These are phyloP conservation scores for Yamadazyma spencermartinsiae DNA, from an alignment of 1,139 yeast genomes.

Conservation along the genomic window DNA sequence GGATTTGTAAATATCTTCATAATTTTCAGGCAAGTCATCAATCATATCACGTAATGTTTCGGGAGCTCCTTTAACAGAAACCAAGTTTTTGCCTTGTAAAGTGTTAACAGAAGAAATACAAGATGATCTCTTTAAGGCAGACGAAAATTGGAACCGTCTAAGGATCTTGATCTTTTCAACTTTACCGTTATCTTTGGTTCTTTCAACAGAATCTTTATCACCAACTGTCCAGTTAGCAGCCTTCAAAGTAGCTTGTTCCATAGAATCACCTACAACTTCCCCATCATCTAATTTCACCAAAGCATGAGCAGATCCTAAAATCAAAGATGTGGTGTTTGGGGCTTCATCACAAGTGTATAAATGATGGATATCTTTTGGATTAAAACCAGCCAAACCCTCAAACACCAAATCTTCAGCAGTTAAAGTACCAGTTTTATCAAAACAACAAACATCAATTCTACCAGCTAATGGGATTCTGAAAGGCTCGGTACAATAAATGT, in stretches of 20 bases:
- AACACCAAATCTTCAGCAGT: constrained; percentile 96
- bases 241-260: constrained; percentile 94
- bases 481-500: constrained; percentile 96
- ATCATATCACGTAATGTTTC: constrained; percentile 88
- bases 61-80: constrained; percentile 99
- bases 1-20: constrained; percentile 84
- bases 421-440: constrained; percentile 97
- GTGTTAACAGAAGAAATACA: constrained; percentile 69
- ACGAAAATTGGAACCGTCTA: constrained; percentile 96
- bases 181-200: constrained; percentile 37
- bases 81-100: constrained; percentile 57
- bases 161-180: constrained; percentile 65
- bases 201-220: constrained; percentile 64
- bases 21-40: constrained; percentile 66
- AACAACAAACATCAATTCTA: constrained; percentile 96
- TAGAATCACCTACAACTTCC: constrained; percentile 97
- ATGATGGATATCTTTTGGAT: constrained; percentile 52
- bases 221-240: constrained; percentile 88
- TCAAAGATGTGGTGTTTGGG: constrained; percentile 68
- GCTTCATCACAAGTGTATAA: constrained; percentile 57
- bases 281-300: constrained; percentile 92
- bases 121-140: constrained; percentile 94
- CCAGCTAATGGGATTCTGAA: constrained; percentile 98
- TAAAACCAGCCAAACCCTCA: constrained; percentile 92
- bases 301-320: constrained; percentile 95